Base-by-base conservation (phyloP, 495 filamentous ascomycete species). In the Penicillium salamii region DNA sequence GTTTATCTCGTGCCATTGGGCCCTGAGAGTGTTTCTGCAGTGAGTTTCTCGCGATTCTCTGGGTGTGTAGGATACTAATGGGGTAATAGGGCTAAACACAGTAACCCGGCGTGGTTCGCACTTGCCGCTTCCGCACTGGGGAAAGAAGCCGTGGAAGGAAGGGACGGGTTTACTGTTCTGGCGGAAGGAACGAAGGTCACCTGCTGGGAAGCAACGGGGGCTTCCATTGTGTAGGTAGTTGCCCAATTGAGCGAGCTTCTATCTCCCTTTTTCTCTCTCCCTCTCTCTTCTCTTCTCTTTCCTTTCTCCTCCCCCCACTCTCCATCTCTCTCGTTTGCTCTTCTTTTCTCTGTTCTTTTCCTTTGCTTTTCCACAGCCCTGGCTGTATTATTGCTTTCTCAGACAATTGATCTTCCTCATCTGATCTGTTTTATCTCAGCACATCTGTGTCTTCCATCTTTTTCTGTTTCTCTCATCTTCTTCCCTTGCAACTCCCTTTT, bases 91-190 rank as follows among this genome's bases (percentile, higher is more conserved):
- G n/a, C n/a, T n/a, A n/a, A n/a, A n/a, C 23, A 26, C 23, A 26
- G 23, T 4, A 26, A 26, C 4, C 8, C 12, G n/a, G 7, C 17
- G 36, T 78, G 75, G 75, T 70, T 77, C 49, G 50, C 67, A 21
- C 58, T 80, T 46, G 67, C 67, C 19, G 60, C 61, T 5, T 60
- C 55, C 28, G 56, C 70, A 5, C 52, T 75, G 8, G 66, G 61
- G 12, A 74, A 58, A 49, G 60, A 63, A 15, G 68, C 65, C 1
- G 61, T 73, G 5, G 68, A 78, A 36, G 67, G 66, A 29, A 68
- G 56, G 36, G 69, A 78, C 57, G 72, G 76, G 1, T 80, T 71
- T 42, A 71, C 67, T n/a, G 59, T 78, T 14, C 45, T 74, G 41
- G 60, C 50, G n/a, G 3, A 17, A 3, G 13, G 14, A 7, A 23